Conservation (phyloP, 2,329 filamentous ascomycete genomes). For the Colletotrichum sp. region DNA sequence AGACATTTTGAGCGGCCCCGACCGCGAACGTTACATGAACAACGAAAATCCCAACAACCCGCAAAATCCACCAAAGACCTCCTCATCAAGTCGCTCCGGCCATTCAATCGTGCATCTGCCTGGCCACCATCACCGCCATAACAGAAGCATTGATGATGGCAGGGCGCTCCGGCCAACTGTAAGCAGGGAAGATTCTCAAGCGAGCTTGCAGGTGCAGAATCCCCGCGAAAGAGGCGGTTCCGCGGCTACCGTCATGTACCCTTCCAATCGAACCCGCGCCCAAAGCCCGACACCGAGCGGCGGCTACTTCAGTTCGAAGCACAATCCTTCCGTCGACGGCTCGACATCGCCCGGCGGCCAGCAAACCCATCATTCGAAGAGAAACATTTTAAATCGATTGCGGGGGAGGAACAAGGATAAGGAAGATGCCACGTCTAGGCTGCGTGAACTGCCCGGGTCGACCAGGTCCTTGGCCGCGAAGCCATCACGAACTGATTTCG, state of each 20-base stretch:
- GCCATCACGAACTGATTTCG: constrained; percentile 52
- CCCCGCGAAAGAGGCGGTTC: constrained; percentile 59
- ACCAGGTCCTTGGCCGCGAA: constrained; percentile 58
- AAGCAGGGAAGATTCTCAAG: constrained; percentile 75
- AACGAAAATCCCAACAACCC: constrained; percentile 45
- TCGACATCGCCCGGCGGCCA: constrained; percentile 60
- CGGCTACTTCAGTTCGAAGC: constrained; percentile 54
- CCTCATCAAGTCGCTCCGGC: constrained; percentile 65
- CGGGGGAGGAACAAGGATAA: constrained; percentile 58
- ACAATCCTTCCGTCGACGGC: constrained; percentile 51
- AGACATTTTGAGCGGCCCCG: constrained; percentile 70
- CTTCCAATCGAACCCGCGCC: constrained; percentile 60
- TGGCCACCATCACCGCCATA: constrained; percentile 69
- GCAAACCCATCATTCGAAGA: constrained; percentile 47
- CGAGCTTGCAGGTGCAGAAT: constrained; percentile 44
- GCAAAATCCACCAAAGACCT: constrained; percentile 62
- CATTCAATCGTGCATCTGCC: constrained; percentile 69
- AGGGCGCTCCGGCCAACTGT: constrained; percentile 72
- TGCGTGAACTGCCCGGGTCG: constrained; percentile 56
- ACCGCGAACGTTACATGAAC: constrained; percentile 69
- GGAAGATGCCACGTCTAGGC: constrained; percentile 51
- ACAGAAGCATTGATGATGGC: constrained; percentile 71
- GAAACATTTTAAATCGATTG: constrained; percentile 53
- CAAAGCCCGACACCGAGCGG: constrained; percentile 84
- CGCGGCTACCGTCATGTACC: constrained; percentile 45